Base-by-base conservation (phyloP, 2,329 filamentous ascomycete genomes). In the Fusarium austroafricanum region DNA sequence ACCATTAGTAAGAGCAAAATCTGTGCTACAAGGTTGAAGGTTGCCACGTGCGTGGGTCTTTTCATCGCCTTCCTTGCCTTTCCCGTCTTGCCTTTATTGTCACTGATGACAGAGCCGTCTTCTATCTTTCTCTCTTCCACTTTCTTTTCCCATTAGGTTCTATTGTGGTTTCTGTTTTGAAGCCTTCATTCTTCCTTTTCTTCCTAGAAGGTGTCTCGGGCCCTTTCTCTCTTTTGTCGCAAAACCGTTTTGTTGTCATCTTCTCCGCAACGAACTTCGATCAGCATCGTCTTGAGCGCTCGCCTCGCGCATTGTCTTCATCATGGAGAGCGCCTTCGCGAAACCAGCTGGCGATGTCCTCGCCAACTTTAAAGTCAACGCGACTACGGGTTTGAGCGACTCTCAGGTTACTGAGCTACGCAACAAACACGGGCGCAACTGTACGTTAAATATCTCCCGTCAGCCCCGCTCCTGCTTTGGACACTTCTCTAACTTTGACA, bases 281-380 rank as follows among this genome's bases (percentile, higher is more conserved):
- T 38, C 50, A 55, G 37, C 42, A 39, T 64, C 52, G 51, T 56
- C 40, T 47, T 18, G 46, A 69, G 65, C 71, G 65, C 66, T 65
- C 63, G 40, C 59, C 43, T 62, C 63, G 69, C 68, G 68, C 72
- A 59, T 52, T 60, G 64, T 61, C 55, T 46, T 68, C 71, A 73
- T 68, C 67, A 91, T 91, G 89, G 87, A 90, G 71, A 85, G 82
- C 81, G 88, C 89, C 69, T 91, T 87, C 74, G 82, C 86, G 69
- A 83, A 83, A 74, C 80, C 87, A 70, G 83, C 83, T 76, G 79
- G 84, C 74, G 81, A 87, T 78, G 87, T 91, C 71, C 82, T 92
- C 74, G 80, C 82, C 75, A 79, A 82, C 71, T 89, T 91, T 73
- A 79, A 80, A 15, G 88, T 90, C 55, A 81, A 88, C 67, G 80